Evolutionary conservation across 2,329 filamentous ascomycete genomes (phyloP).

Genomic region (Beauveria pseudobassiana): DNA sequence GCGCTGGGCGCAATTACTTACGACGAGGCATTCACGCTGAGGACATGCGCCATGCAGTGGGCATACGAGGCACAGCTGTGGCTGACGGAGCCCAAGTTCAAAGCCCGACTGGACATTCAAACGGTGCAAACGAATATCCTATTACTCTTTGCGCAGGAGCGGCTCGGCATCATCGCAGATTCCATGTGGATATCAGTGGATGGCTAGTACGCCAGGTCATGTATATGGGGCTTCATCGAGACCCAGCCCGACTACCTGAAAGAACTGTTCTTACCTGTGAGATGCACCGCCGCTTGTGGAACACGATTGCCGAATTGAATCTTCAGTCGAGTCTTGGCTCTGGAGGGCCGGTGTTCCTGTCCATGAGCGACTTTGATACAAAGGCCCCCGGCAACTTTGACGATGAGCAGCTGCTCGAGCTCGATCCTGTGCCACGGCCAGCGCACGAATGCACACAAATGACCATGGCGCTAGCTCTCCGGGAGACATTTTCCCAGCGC

Average conservation of each 20-base stretch:
- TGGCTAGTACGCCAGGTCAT: constrained; percentile 37
- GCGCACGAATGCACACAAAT: constrained; percentile 30
- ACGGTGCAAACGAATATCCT: constrained; percentile 42
- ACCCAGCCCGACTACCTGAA: constrained; percentile 33
- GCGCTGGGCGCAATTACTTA: constrained; percentile 47
- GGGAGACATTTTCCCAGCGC: constrained; percentile 34
- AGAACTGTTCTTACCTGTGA: constrained; percentile 31
- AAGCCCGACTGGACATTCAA: constrained; percentile 40
- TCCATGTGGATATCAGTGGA: constrained; percentile 39
- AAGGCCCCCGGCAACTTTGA: constrained; percentile 40
- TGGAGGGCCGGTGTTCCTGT: constrained; percentile 39
- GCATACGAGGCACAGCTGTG: constrained; percentile 50
- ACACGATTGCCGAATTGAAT: constrained; percentile 41
- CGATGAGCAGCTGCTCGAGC: constrained; percentile 37
- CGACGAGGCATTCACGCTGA: constrained; percentile 42
- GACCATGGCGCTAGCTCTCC: constrained; percentile 34
- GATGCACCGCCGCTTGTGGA: constrained; percentile 45
- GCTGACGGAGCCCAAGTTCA: constrained; percentile 45
- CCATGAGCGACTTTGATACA: constrained; percentile 39
- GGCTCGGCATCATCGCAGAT: constrained; percentile 31
- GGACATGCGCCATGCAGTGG: constrained; percentile 45
- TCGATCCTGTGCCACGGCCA: constrained; percentile 25
- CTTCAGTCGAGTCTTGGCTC: constrained; percentile 38
- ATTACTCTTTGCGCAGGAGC: constrained; percentile 35
- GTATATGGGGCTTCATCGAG: constrained; percentile 43